Conservation (phyloP, 495 filamentous ascomycete species). For the Hypoxylon lienhwacheense region DNA sequence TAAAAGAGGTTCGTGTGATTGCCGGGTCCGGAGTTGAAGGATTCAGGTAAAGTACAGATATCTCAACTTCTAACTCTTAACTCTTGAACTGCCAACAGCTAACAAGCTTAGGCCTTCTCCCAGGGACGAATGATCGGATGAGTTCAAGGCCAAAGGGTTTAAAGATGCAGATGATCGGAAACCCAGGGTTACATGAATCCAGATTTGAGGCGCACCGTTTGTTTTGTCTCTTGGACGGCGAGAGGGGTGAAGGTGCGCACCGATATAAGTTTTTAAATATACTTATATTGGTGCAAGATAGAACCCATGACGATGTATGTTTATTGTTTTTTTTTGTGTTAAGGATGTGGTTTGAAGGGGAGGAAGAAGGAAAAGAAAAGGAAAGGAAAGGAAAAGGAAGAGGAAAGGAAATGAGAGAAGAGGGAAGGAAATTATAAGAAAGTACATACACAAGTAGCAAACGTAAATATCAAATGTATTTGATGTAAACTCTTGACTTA, state of each 20-base stretch:
- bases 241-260: constrained; percentile 14
- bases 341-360: not conserved
- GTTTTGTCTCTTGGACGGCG: constrained; percentile 10
- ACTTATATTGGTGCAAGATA: not conserved
- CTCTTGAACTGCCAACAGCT: too few relatives aligned
- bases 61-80: constrained; percentile 4
- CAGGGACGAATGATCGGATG: too few relatives aligned
- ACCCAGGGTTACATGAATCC: constrained; percentile 31
- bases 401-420: not conserved
- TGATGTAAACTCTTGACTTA: too few relatives aligned
- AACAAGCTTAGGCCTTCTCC: too few relatives aligned
- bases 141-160: constrained; percentile 24
- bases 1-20: constrained; percentile 4
- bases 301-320: constrained; percentile 1
- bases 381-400: not conserved
- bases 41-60: constrained; percentile 4
- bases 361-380: not conserved
- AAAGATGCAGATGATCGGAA: constrained; percentile 22
- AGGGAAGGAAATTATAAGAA: too few relatives aligned
- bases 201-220: constrained; percentile 16
- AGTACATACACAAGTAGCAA: too few relatives aligned
- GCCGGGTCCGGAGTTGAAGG: constrained; percentile 1
- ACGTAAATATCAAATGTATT: too few relatives aligned
- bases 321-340: not conserved
- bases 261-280: constrained; percentile 15